These are phyloP conservation scores for Torulaspora delbrueckii DNA, from an alignment of 805 yeast genomes.

Conservation along the genomic window DNA sequence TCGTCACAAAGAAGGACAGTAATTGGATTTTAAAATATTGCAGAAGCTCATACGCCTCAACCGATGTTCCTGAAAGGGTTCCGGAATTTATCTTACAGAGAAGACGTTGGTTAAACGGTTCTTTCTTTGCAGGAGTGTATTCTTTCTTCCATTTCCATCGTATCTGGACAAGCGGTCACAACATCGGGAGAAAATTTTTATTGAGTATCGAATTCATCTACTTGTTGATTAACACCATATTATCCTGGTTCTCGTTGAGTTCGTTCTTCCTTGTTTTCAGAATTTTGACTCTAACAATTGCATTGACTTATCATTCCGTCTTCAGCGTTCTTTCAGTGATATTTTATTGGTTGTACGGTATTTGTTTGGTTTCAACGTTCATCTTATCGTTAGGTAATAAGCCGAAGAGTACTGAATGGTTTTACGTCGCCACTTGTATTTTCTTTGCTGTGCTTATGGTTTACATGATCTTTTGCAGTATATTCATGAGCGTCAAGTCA, in stretches of 20 bases:
- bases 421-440: constrained; percentile 67
- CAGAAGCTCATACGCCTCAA: constrained; percentile 82
- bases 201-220: constrained; percentile 76
- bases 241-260: constrained; percentile 90
- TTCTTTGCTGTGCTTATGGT: constrained; percentile 86
- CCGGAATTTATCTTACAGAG: constrained; percentile 87
- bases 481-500: constrained; percentile 71
- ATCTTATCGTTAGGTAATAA: constrained; percentile 90
- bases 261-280: constrained; percentile 87
- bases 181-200: constrained; percentile 58
- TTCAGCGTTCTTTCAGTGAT: constrained; percentile 75
- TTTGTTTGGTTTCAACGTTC: constrained; percentile 77
- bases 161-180: constrained; percentile 77
- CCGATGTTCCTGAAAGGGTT: constrained; percentile 89
- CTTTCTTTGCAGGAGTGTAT: constrained; percentile 90
- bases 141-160: constrained; percentile 72
- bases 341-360: constrained; percentile 79
- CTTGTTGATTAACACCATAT: constrained; percentile 65
- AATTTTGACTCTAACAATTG: constrained; percentile 76
- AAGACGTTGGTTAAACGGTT: constrained; percentile 95
- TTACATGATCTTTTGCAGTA: constrained; percentile 83
- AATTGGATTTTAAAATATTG: constrained; percentile 82
- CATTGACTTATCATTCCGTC: constrained; percentile 48
- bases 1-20: constrained; percentile 75
- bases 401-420: constrained; percentile 81